Conservation (phyloP, 2,329 filamentous ascomycete species). For the Trichoderma sp. region DNA sequence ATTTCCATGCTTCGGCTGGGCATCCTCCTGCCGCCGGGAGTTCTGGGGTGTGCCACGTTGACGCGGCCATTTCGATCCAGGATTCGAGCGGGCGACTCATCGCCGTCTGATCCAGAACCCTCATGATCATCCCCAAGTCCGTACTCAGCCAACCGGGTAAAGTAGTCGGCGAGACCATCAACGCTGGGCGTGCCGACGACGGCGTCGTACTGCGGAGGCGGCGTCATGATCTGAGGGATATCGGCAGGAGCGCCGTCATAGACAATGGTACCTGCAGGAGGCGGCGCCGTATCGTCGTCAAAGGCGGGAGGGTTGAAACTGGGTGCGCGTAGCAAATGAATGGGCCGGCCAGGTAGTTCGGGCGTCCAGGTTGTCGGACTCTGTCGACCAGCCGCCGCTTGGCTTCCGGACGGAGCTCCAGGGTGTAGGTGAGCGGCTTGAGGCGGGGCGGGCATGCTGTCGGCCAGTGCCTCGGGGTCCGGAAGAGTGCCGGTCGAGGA, state of each 20-base stretch:
- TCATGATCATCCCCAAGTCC: constrained; percentile 45
- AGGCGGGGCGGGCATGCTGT: constrained; percentile 46
- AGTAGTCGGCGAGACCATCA: constrained; percentile 79
- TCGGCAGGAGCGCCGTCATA: neutral
- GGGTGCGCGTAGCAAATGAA: constrained; percentile 77
- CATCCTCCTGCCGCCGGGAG: constrained; percentile 50
- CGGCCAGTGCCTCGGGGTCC: constrained; percentile 35
- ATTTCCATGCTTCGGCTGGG: constrained; percentile 58
- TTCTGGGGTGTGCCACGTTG: constrained; percentile 56
- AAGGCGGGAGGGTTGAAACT: constrained; percentile 88
- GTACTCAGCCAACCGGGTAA: constrained; percentile 72
- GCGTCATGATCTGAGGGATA: constrained; percentile 56
- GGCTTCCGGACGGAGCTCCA: constrained; percentile 26
- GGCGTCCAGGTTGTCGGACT: constrained; percentile 16
- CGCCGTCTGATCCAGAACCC: constrained; percentile 41
- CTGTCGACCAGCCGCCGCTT: constrained; percentile 30
- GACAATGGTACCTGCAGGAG: constrained; percentile 30
- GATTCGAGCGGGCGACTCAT: constrained; percentile 45
- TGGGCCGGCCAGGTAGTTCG: constrained; percentile 53
- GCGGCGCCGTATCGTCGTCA: constrained; percentile 61
- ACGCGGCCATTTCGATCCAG: constrained; percentile 52
- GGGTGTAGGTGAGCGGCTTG: constrained; percentile 53
- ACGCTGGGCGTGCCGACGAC: constrained; percentile 69
- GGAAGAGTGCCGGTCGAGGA: constrained; percentile 54
- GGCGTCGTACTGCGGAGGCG: constrained; percentile 78